Base-by-base conservation (phyloP, 2,329 filamentous ascomycete species). In the Pyricularia grisea region DNA sequence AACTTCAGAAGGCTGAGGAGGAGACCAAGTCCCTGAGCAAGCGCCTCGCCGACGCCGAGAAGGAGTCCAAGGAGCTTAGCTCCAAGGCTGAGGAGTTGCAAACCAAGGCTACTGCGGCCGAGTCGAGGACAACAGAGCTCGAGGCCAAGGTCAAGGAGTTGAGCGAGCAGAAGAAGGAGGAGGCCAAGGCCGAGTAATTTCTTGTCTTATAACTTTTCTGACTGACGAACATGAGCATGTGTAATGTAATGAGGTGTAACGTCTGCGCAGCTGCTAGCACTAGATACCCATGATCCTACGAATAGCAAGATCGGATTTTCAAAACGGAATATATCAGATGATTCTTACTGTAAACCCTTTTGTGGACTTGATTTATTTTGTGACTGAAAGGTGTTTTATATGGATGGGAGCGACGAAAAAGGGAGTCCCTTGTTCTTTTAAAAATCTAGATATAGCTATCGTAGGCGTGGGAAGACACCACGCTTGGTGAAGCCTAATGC, bases 401-500 rank as follows among this genome's bases (percentile, higher is more conserved):
- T 58, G n/a, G 23, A 25, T 12, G 17, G n/a, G 58, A 61, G n/a
- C 12, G 6, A 36, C 12, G 10, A 14, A 27, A 27, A 5, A 30
- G 7, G 30, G 20, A 27, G 58, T 14, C 5, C 25, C 25, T 61
- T 28, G 58, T 7, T 11, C 28, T 61, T 27, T 63, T n/a, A n/a
- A n/a, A n/a, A n/a, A n/a, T n/a, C n/a, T n/a, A n/a, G n/a, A 30
- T 1, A 31, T 17, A 23, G 28, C 27, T 20, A 30, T 27, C 66
- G 25, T 17, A 67, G 42, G 6, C 33, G 36, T 11, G 42, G 66
- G 14, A 67, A 42, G 2, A 14, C 17, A 5, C 66, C 66, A 23
- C 67, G 67, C 10, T 58, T 58, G 1, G 66, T 30, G 58, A 72
- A 72, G 23, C 65, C 79, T 28, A 83, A 75, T 28, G 78, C 76